phyloP scores from a whole-genome alignment of 345 rosid species.

The Syzygium aromaticum region DNA sequence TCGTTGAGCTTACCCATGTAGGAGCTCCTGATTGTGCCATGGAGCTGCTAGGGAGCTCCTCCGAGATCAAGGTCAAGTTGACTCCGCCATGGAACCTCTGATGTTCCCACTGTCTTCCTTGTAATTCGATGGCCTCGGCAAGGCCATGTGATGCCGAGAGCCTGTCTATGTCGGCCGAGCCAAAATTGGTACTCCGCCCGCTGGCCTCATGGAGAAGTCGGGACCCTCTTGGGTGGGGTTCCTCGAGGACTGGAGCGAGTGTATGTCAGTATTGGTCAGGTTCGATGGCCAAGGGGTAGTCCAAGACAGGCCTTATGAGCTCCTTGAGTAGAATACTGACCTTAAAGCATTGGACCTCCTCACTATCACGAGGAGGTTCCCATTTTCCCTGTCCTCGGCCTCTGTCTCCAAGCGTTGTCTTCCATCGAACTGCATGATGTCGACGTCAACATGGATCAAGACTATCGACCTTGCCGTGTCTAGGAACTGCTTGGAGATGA shows the following conservation, averaged over 20 bases:
- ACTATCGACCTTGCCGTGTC: conserved; percentile 19
- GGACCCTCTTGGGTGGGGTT: not conserved
- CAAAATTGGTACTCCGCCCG: not conserved
- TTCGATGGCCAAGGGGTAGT: conserved; percentile 27
- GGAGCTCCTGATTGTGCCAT: no score
- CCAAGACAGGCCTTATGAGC: conserved; percentile 18
- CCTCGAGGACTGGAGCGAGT: not conserved
- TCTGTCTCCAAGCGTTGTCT: conserved; percentile 28
- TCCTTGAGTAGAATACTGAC: conserved; percentile 22
- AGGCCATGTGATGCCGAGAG: not conserved
- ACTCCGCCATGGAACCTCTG: not conserved
- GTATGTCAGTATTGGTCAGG: conserved; percentile 23
- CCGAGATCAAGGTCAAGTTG: not conserved
- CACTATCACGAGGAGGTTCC: conserved; percentile 25
- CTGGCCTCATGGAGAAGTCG: not conserved
- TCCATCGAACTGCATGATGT: conserved; percentile 19
- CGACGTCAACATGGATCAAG: conserved; percentile 20
- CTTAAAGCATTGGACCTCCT: conserved; percentile 20
- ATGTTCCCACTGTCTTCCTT: not conserved
- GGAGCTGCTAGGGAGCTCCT: no score
- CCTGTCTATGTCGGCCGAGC: not conserved
- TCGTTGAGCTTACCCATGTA: no score
- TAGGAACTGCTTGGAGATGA: conserved; percentile 25
- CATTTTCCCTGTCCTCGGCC: conserved; percentile 21
- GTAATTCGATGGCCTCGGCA: not conserved